Evolutionary conservation across 495 filamentous ascomycete genomes (phyloP), one percentile per base, ranked within the genome.

Genomic region (Parathielavia appendiculata): DNA sequence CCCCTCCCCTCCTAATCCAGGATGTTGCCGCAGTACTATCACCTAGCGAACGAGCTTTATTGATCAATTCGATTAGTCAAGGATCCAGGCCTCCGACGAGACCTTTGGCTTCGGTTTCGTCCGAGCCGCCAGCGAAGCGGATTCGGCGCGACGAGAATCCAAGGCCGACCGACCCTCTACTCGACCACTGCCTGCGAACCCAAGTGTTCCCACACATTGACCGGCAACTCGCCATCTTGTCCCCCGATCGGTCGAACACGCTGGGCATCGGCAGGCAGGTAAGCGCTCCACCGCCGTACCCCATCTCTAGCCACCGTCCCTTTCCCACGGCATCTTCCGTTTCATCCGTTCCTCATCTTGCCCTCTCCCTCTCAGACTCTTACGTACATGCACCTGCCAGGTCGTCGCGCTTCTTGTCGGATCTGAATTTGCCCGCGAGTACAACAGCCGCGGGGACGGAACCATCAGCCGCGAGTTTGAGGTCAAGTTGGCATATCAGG

Each of bases 131-230:
- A 7, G 14, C 13, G 1, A 57, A 57, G 30, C 22, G 47, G 5
- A 9, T 13, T 1, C 47, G 47, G 0, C 57, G 49, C 13, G 50
- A 44, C 2, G 20, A 5, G 7, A 46, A 16, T 8, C 30, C 26
- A 1, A 35, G 14, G 19, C 19, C 12, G 6, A 23, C 1, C 13
- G 6, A 12, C 17, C 36, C 16, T 1, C n/a, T 38, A 5, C 23
- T 43, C 57, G 6, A 16, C 19, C 13, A 49, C 56, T 74, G 73
- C 38, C 45, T 74, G 4, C 57, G 62, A n/a, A 49, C 30, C 3
- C 73, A 74, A 36, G 71, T 75, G 12, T 72, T 74, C 22, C 71
- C 73, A 3, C 67, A 73, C 32, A 45, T 75, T 14, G 71, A 74
- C 10, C 53, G 47, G 3, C 58, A 46, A 2, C 11, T 60, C 9